Base-by-base conservation (phyloP, 306 rosid species). In the Arachis hypogaea region DNA sequence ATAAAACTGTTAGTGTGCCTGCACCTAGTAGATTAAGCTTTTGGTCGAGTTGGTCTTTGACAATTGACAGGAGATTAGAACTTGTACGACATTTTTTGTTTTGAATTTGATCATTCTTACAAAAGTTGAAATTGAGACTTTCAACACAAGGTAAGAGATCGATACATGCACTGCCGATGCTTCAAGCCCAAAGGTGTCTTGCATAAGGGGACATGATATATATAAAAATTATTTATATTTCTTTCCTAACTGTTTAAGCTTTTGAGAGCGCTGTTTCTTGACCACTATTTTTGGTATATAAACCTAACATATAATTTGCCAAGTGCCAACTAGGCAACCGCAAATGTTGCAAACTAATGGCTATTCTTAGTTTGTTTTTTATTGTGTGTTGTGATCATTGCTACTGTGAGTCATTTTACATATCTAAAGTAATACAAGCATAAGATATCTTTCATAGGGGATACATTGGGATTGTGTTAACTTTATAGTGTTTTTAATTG, bases 371-470 rank as follows among this genome's bases (percentile, higher is more conserved):
- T 71, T 1, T 5, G 11, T 49, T 40, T 28, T 50, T 60, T 77
- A 66, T 4, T 9, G 4, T 61, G 49, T 57, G 16, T 7, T 18
- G 60, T 69, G 72, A 40, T 69, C 57, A 9, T 30, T 59, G 33
- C 47, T 63, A 16, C 6, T n/a, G 36, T 58, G 51, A 29, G 7
- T 63, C 12, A 64, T 52, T 63, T 43, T 68, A 16, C 41, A 47
- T 57, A 45, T 59, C 63, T 51, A 30, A 69, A 47, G n/a, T 63
- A 4, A 40, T 61, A 42, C 51, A 57, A 63, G 55, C 58, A 72
- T 62, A 36, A 33, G 11, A 44, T 72, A 1, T 14, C 49, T 46
- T 68, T 30, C 11, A 40, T 8, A 18, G 58, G 54, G 6, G 29
- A 61, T 61, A 36, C 16, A 52, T 68, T 67, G 55, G 33, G 41